Evolutionary conservation across 805 yeast species (phyloP).

Genomic region (Yarrowia bubula): DNA sequence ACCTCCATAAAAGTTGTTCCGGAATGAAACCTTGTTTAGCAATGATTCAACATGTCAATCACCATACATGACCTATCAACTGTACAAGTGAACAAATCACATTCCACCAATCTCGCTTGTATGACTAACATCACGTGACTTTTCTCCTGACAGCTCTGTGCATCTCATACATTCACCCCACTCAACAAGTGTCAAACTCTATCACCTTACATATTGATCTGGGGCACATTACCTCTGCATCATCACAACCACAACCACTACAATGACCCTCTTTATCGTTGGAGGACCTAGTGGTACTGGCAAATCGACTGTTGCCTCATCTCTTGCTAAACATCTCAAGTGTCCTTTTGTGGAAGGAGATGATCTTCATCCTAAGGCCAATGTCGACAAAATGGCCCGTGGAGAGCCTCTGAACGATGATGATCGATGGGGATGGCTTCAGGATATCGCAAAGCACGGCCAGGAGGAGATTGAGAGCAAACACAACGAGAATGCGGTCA

Average conservation of each 20-base stretch:
- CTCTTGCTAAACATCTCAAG: conserved; percentile 46
- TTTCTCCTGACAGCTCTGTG: neutral
- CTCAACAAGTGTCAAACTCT: conserved; percentile 12
- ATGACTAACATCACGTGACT: neutral
- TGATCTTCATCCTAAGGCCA: conserved; percentile 63
- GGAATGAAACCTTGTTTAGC: too few relatives aligned
- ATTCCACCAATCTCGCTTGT: too few relatives aligned
- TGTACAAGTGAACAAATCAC: too few relatives aligned
- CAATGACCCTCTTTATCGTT: conserved; percentile 45
- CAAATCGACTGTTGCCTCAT: conserved; percentile 71
- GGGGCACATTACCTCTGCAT: neutral
- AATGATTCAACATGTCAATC: too few relatives aligned
- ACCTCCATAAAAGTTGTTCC: too few relatives aligned
- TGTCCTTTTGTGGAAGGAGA: conserved; percentile 85
- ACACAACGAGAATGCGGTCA: conserved; percentile 44
- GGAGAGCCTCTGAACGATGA: conserved; percentile 84
- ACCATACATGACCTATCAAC: too few relatives aligned
- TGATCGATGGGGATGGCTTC: conserved; percentile 91
- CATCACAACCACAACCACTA: too few relatives aligned
- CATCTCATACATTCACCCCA: neutral
- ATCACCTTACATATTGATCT: neutral
- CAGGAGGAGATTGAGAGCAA: conserved; percentile 34
- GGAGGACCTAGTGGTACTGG: conserved; percentile 99
- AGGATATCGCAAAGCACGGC: conserved; percentile 47
- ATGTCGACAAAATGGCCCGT: conserved; percentile 76